Percentiles rank a stretch among this genome's conserved stretches.
phyloP scores from a whole-genome alignment of 306 rosid species.

The Alnus rubra region DNA sequence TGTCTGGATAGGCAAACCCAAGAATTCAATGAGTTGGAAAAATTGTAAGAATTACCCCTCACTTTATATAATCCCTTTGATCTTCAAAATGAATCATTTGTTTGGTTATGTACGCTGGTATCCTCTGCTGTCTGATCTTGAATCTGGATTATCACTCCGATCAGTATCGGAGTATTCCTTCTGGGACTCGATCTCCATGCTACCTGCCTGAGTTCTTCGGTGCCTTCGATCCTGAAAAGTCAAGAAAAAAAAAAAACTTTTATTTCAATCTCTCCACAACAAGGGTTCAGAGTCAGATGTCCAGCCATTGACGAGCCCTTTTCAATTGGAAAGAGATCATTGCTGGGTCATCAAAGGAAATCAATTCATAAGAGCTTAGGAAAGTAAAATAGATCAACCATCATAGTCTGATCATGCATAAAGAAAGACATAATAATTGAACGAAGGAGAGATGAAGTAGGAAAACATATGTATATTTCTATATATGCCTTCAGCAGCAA shows the following conservation, averaged over 20 bases:
- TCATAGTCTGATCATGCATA: background rate
- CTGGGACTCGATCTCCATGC: slow-evolving; percentile 76
- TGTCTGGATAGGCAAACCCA: slow-evolving; percentile 41
- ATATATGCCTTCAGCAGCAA: background rate
- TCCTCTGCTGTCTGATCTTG: slow-evolving; percentile 59
- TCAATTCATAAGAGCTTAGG: background rate
- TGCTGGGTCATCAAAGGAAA: background rate
- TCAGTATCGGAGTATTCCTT: slow-evolving; percentile 77
- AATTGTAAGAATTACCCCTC: slow-evolving; percentile 40
- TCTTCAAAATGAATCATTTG: slow-evolving; percentile 30
- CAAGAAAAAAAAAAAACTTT: background rate
- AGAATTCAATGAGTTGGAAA: slow-evolving; percentile 39
- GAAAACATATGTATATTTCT: background rate
- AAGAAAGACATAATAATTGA: background rate
- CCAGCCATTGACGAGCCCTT: background rate
- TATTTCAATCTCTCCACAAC: background rate
- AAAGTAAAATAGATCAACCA: background rate
- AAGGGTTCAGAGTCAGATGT: background rate
- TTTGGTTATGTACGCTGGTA: slow-evolving; percentile 38
- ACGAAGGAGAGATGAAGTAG: background rate
- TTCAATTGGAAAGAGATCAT: background rate
- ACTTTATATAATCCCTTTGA: slow-evolving; percentile 41
- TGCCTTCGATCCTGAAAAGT: slow-evolving; percentile 77
- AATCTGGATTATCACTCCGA: slow-evolving; percentile 60
- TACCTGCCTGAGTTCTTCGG: slow-evolving; percentile 62